phyloP scores from a whole-genome alignment of 495 filamentous ascomycete species.

The Podospora comata region DNA sequence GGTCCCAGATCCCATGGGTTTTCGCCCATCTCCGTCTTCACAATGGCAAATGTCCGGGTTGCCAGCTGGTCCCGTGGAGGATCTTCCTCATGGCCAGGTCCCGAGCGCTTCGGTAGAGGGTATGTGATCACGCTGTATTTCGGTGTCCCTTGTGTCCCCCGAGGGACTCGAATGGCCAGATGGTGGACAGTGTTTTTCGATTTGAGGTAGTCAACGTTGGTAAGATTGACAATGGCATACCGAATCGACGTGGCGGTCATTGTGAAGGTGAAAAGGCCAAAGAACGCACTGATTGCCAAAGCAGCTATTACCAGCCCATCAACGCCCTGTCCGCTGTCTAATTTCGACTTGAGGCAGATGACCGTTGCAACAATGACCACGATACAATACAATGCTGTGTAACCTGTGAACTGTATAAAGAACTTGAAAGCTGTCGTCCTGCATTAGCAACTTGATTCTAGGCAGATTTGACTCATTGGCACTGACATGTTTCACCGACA shows the following conservation, averaged over 20 bases:
- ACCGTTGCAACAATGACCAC: conserved; percentile 54
- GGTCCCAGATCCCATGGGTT: conserved; percentile 74
- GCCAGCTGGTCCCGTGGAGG: conserved; percentile 42
- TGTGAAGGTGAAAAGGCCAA: conserved; percentile 67
- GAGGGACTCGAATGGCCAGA: conserved; percentile 71
- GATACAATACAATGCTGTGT: conserved; percentile 63
- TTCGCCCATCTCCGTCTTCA: conserved; percentile 66
- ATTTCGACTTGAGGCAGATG: conserved; percentile 31
- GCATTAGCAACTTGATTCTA: conserved; percentile 8
- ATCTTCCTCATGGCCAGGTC: conserved; percentile 5
- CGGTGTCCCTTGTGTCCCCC: conserved; percentile 41
- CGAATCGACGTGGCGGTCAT: conserved; percentile 71
- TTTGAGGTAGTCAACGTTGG: conserved; percentile 76
- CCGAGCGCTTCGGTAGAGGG: conserved; percentile 33
- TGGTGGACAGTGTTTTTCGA: conserved; percentile 60
- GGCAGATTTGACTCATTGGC: background rate
- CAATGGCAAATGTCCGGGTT: conserved; percentile 69
- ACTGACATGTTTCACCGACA: conserved; percentile 67
- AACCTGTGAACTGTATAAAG: conserved; percentile 80
- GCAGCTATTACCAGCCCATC: conserved; percentile 40
- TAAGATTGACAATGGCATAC: conserved; percentile 66
- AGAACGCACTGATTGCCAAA: conserved; percentile 55
- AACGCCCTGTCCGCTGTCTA: conserved; percentile 22
- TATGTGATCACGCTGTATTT: conserved; percentile 42
- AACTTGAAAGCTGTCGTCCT: conserved; percentile 66